A percentile compares a stretch with the other conserved stretches of the same genome.
phyloP scores from a whole-genome alignment of 371 early-diverging fungal species.

The Mucor velutinosus region DNA sequence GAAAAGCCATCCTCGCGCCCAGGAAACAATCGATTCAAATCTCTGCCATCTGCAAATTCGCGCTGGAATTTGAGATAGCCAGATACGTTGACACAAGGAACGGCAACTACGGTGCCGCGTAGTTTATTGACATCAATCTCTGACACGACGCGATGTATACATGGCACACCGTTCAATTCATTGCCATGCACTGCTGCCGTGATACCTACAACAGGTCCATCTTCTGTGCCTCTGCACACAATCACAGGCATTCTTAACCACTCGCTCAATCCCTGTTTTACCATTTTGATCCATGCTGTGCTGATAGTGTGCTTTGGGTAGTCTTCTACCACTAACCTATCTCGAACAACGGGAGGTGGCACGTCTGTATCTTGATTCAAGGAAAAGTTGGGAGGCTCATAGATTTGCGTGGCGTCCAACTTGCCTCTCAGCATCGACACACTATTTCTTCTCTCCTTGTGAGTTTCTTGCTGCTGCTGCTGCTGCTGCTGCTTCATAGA shows the following conservation, averaged over 20 bases:
- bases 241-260: conserved; percentile 73
- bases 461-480: conserved; percentile 2
- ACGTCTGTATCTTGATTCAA: conserved; percentile 60
- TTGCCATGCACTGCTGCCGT: conserved; percentile 90
- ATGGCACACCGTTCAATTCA: conserved; percentile 90
- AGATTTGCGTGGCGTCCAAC: conserved; percentile 50
- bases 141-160: conserved; percentile 78
- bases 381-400: conserved; percentile 59
- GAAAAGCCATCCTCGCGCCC: conserved; percentile 74
- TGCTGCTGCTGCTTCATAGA: conserved; percentile 6
- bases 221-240: conserved; percentile 65
- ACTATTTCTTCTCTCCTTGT: conserved; percentile 25
- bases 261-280: conserved; percentile 69
- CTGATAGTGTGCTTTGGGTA: conserved; percentile 64
- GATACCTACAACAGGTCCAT: conserved; percentile 38
- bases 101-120: conserved; percentile 84
- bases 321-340: conserved; percentile 66
- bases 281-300: conserved; percentile 77
- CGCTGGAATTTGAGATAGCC: conserved; percentile 81
- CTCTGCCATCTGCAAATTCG: conserved; percentile 82
- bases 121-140: conserved; percentile 77
- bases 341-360: conserved; percentile 67
- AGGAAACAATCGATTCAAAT: conserved; percentile 87
- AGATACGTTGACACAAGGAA: conserved; percentile 86
- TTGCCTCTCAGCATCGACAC: conserved; percentile 28